These are phyloP conservation scores for Penicillium hesseltinei DNA, from an alignment of 2,329 filamentous ascomycete species.

Conservation along the genomic window DNA sequence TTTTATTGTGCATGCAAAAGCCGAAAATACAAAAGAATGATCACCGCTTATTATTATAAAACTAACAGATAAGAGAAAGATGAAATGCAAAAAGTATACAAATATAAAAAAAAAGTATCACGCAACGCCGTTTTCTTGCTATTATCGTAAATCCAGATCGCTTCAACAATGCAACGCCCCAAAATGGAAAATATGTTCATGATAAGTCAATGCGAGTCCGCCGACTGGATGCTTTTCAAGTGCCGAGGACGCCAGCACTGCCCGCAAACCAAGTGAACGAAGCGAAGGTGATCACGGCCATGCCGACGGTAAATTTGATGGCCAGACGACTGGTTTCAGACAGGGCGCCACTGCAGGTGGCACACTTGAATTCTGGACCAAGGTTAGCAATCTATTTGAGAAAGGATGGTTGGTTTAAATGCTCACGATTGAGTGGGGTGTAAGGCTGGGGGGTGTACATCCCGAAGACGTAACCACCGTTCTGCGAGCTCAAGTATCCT, in stretches of 20 bases:
- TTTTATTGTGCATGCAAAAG: neutral
- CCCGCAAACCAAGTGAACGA: conserved; percentile 56
- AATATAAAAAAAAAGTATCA: neutral
- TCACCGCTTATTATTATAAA: neutral
- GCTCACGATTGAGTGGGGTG: conserved; percentile 50
- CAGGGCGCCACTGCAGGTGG: conserved; percentile 56
- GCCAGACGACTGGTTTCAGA: conserved; percentile 55
- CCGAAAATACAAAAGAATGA: conserved; percentile 12
- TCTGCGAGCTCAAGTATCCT: conserved; percentile 55
- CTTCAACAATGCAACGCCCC: conserved; percentile 19
- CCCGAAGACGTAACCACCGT: conserved; percentile 56
- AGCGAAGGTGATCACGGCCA: conserved; percentile 55
- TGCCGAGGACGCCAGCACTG: conserved; percentile 39
- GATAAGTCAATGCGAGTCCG: conserved; percentile 7
- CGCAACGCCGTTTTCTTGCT: conserved; percentile 31
- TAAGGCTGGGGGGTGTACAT: conserved; percentile 60
- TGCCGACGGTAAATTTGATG: conserved; percentile 55
- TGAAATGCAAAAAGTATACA: conserved; percentile 15
- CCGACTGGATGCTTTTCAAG: conserved; percentile 12
- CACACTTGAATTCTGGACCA: conserved; percentile 52
- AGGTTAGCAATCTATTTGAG: conserved; percentile 13
- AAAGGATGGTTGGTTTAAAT: neutral
- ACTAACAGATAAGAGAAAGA: neutral
- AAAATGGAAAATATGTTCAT: conserved; percentile 19
- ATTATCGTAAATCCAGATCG: conserved; percentile 29